Evolutionary conservation across 257 asterid genomes (phyloP), one percentile per base, ranked within the genome.

Genomic region (Cynanchum wilfordii): DNA sequence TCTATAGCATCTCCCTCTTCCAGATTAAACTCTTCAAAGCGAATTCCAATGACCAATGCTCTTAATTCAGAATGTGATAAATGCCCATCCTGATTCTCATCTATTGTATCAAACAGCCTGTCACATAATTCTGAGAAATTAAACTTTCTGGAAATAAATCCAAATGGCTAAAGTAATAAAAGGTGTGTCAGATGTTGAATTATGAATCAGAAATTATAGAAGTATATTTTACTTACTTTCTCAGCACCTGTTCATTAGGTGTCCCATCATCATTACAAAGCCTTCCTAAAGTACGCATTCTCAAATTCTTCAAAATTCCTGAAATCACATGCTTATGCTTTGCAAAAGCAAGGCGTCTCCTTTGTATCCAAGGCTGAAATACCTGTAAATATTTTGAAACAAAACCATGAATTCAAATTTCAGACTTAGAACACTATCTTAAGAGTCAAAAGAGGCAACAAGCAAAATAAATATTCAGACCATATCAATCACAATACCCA

Each of bases 341-440:
- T 72, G 84, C 85, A 72, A 45, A 91, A 59, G 79, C 91, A 70
- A 93, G 87, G 47, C 84, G 82, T 75, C 98, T 88, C 84, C 78
- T 86, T 76, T 93, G 98, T 68, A 93, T 84, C 96, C 88, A 78
- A 3, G 98, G 98, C 76, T 91, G 96, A 76, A 93, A 87, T 9
- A 89, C 87, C 95, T 88, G 87, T 72, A 82, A 65, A 51, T 24
- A 22, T 52, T 50, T 27, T n/a, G 12, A 56, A 49, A 66, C 54
- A 68, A 49, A 64, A 73, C 24, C 27, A 73, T 42, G 17, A 36
- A 36, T 16, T 65, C 42, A 36, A 73, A 0, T 5, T 20, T 10
- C 24, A 72, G 50, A 25, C 49, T 68, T 40, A 12, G 52, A 73
- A 12, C 38, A 33, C 47, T 25, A 42, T 24, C 40, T 42, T 12